These are phyloP conservation scores for Athelia sp. DNA, from an alignment of 1,284 basidiomycete genomes.

Conservation along the genomic window DNA sequence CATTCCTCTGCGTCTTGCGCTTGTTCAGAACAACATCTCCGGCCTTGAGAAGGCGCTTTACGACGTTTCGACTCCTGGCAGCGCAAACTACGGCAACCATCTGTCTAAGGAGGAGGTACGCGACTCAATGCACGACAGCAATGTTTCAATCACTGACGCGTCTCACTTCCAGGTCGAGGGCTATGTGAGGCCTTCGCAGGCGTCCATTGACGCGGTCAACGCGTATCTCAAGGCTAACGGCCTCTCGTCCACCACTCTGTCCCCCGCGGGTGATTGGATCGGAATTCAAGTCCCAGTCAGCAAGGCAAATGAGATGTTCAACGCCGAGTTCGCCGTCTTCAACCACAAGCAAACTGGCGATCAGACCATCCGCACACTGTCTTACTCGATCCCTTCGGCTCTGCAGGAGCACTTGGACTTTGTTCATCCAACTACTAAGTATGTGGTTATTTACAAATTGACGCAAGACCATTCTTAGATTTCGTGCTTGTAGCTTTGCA, in stretches of 20 bases:
- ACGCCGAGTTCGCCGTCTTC: slow-evolving; percentile 33
- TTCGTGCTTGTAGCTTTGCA: slow-evolving; percentile 15
- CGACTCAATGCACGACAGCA: slow-evolving; percentile 15
- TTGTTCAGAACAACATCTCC: slow-evolving; percentile 30
- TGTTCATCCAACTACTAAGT: no score
- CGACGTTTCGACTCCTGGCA: no score
- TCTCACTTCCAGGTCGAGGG: slow-evolving; percentile 30
- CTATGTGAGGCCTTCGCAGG: slow-evolving; percentile 34
- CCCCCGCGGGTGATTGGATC: slow-evolving; percentile 38
- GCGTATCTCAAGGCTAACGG: no score
- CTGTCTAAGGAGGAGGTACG: no score
- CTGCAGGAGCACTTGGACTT: slow-evolving; percentile 35
- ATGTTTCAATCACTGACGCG: neutral
- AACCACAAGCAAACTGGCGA: slow-evolving; percentile 27
- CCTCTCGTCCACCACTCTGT: slow-evolving; percentile 24
- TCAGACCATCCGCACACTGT: no score
- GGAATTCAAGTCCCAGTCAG: slow-evolving; percentile 34
- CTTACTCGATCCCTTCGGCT: slow-evolving; percentile 35
- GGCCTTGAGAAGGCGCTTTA: slow-evolving; percentile 33
- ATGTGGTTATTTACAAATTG: slow-evolving; percentile 39
- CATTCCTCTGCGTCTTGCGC: slow-evolving; percentile 32
- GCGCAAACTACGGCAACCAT: slow-evolving; percentile 40
- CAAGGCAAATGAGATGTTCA: slow-evolving; percentile 37
- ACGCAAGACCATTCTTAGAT: no score
- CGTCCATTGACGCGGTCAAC: slow-evolving; percentile 32